Percentiles rank a stretch among this genome's conserved stretches.
Evolutionary conservation across 371 early-diverging fungal species (phyloP).

Genomic region (Nematocida sp.): DNA sequence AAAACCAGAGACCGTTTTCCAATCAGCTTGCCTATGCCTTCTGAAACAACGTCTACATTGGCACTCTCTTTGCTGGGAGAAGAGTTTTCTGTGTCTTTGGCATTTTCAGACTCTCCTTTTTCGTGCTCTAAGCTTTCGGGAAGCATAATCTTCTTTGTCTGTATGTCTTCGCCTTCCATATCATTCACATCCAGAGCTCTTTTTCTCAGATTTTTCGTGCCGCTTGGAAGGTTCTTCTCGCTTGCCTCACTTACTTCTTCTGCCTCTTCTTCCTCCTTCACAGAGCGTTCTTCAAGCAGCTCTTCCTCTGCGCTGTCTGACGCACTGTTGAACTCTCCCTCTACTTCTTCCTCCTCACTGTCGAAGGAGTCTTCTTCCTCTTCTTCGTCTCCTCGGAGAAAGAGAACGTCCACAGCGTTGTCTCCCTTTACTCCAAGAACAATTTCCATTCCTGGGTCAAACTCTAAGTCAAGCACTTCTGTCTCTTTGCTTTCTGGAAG

Average conservation of each 20-base stretch:
- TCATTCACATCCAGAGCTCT: not conserved
- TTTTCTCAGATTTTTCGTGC: not conserved
- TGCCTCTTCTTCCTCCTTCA: not conserved
- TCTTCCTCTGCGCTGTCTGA: too few species aligned
- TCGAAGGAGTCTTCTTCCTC: not conserved
- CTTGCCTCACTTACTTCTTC: not conserved
- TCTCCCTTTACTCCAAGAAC: not conserved
- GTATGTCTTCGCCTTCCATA: not conserved
- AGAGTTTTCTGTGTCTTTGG: too few species aligned
- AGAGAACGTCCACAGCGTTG: conserved; percentile 10
- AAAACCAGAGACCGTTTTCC: conserved; percentile 12
- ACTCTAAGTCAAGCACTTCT: not conserved
- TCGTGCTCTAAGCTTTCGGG: not conserved
- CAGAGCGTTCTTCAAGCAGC: too few species aligned
- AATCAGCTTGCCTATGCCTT: conserved; percentile 36
- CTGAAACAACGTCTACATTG: conserved; percentile 4
- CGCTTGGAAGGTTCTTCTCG: not conserved
- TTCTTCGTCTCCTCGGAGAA: not conserved
- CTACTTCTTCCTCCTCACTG: not conserved
- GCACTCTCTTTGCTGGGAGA: too few species aligned
- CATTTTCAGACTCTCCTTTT: too few species aligned
- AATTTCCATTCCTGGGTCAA: not conserved
- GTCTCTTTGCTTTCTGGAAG: not conserved
- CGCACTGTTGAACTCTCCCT: too few species aligned
- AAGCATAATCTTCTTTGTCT: not conserved